A percentile compares a stretch with the other conserved stretches of the same genome.
Evolutionary conservation across 2,329 filamentous ascomycete genomes (phyloP).

Genomic region (Diplodia sapinea): DNA sequence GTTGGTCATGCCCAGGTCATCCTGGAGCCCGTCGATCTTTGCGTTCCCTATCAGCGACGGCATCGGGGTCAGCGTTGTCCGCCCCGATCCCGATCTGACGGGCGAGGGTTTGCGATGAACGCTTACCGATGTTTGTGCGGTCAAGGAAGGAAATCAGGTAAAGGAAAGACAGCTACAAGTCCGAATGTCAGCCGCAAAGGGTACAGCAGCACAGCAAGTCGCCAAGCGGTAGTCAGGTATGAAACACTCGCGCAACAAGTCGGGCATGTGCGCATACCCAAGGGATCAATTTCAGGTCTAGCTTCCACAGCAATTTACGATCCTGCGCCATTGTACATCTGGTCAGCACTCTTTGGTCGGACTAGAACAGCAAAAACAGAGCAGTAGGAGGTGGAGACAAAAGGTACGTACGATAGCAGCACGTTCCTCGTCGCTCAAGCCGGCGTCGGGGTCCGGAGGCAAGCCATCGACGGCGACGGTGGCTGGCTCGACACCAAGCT

Average conservation of each 20-base stretch:
- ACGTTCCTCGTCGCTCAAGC: slow-evolving; percentile 67
- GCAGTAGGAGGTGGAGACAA: too few relatives aligned
- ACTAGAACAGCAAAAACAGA: neutral
- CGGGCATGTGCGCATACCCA: slow-evolving; percentile 49
- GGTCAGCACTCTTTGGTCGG: neutral
- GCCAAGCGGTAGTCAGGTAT: neutral
- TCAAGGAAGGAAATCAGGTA: slow-evolving; percentile 76
- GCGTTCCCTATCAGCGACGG: slow-evolving; percentile 63
- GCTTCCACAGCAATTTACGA: slow-evolving; percentile 65
- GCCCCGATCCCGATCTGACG: neutral
- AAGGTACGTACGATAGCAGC: slow-evolving; percentile 61
- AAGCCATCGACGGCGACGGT: slow-evolving; percentile 31
- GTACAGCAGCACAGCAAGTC: neutral
- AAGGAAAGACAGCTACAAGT: slow-evolving; percentile 65
- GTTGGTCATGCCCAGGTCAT: slow-evolving; percentile 67
- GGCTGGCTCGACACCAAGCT: slow-evolving; percentile 28
- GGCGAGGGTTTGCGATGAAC: neutral
- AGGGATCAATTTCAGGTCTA: slow-evolving; percentile 67
- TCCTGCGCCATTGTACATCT: slow-evolving; percentile 54
- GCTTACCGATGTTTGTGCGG: slow-evolving; percentile 68
- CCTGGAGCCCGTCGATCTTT: slow-evolving; percentile 62
- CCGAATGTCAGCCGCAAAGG: neutral
- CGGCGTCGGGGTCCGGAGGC: slow-evolving; percentile 65
- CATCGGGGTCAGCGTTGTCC: neutral
- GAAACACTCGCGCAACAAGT: too few relatives aligned